These are phyloP conservation scores for Ophiostoma pallidulum DNA, from an alignment of 2,329 filamentous ascomycete genomes.

Conservation along the genomic window DNA sequence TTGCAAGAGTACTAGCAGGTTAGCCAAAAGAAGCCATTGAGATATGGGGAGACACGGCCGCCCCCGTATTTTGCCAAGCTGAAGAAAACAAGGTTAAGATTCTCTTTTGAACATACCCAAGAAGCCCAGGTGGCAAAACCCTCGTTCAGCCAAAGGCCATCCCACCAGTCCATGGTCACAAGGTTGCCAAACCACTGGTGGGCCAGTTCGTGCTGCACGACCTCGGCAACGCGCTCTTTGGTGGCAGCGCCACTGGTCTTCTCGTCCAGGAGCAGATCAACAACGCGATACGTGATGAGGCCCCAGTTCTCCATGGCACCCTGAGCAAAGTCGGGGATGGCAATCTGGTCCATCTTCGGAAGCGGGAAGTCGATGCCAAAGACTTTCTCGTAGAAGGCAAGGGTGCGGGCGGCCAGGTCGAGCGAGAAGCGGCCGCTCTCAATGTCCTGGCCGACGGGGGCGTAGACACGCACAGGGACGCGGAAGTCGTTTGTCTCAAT, in stretches of 20 bases:
- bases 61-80: too few relatives aligned
- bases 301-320: conserved; percentile 99
- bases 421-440: conserved; percentile 87
- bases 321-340: conserved; percentile 89
- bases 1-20: conserved; percentile 73
- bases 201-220: conserved; percentile 91
- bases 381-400: conserved; percentile 91
- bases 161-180: conserved; percentile 93
- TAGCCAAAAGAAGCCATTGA: not conserved
- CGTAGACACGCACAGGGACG: conserved; percentile 87
- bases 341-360: conserved; percentile 94
- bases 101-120: conserved; percentile 27
- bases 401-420: conserved; percentile 77
- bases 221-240: conserved; percentile 89
- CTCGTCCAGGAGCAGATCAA: conserved; percentile 83
- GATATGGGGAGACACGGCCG: not conserved
- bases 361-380: conserved; percentile 81
- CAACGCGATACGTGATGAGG: conserved; percentile 86
- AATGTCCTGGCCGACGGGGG: conserved; percentile 80
- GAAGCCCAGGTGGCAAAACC: conserved; percentile 87
- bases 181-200: conserved; percentile 92
- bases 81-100: too few relatives aligned
- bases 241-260: conserved; percentile 80
- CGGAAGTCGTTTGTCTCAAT: conserved; percentile 89
- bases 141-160: conserved; percentile 84